Conservation (phyloP, 73 alveolate species). For the Durusdinium trenchii region DNA sequence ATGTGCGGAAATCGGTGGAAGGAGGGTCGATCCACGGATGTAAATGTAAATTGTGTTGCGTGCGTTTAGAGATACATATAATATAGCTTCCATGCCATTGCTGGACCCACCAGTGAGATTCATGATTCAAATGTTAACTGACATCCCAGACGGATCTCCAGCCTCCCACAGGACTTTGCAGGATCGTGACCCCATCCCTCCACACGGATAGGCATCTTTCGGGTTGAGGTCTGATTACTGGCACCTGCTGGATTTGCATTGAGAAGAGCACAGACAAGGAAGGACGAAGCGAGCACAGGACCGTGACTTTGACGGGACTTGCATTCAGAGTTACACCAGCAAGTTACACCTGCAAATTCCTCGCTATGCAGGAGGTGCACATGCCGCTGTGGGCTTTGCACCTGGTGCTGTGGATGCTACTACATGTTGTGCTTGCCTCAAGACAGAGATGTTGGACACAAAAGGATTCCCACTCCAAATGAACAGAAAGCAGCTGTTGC, state of each 20-base stretch:
- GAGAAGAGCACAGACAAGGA: slow-evolving; percentile 13
- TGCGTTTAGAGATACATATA: too few species aligned
- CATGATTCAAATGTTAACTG: background rate
- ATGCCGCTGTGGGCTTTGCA: slow-evolving; percentile 27
- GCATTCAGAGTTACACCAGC: background rate
- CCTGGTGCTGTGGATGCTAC: slow-evolving; percentile 73
- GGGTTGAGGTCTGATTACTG: slow-evolving; percentile 35
- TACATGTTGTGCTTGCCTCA: slow-evolving; percentile 50
- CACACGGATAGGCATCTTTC: too few species aligned
- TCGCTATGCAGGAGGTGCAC: slow-evolving; percentile 43
- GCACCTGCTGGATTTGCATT: slow-evolving; percentile 53
- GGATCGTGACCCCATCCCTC: too few species aligned
- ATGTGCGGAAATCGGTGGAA: too few species aligned
- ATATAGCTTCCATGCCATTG: too few species aligned
- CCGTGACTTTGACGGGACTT: background rate
- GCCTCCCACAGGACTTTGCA: too few species aligned
- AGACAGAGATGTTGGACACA: too few species aligned
- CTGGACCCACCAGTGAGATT: background rate
- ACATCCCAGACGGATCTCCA: too few species aligned
- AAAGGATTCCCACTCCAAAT: too few species aligned
- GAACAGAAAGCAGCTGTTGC: background rate
- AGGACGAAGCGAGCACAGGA: slow-evolving; percentile 70
- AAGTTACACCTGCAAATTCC: background rate
- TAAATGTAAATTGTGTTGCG: too few species aligned
- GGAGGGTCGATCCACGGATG: too few species aligned